phyloP scores from a whole-genome alignment of 441 rosid genomes.

The Aquilaria agallochum region DNA sequence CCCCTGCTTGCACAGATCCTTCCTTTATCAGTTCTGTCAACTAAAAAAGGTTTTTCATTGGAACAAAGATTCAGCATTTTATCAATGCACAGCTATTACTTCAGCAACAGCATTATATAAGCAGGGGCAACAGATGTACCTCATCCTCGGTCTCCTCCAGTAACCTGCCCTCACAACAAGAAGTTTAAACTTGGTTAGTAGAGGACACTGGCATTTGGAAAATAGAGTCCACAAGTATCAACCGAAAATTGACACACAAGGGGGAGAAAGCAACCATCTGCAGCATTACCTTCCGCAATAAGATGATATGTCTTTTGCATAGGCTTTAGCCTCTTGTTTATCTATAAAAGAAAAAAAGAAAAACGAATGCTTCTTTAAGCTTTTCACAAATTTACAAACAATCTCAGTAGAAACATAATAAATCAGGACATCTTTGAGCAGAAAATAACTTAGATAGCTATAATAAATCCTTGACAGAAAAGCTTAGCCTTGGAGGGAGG shows the following conservation, averaged over 20 bases:
- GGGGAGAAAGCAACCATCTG: constrained; percentile 4
- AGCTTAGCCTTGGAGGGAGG: too few species aligned
- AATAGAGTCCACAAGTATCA: constrained; percentile 9
- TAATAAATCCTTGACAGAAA: too few species aligned
- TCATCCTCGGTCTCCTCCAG: constrained; percentile 91
- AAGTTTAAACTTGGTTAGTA: constrained; percentile 18
- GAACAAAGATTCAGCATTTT: constrained; percentile 11
- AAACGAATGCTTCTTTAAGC: background rate
- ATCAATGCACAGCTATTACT: constrained; percentile 4
- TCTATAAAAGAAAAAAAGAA: constrained; percentile 35
- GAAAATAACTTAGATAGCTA: too few species aligned
- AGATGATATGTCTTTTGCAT: constrained; percentile 80
- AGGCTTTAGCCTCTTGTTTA: constrained; percentile 85
- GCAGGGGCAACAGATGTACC: constrained; percentile 32
- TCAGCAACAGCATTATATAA: background rate
- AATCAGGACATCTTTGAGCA: too few species aligned
- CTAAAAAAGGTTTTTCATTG: constrained; percentile 30
- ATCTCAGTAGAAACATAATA: too few species aligned
- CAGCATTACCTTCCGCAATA: constrained; percentile 86
- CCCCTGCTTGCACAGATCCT: constrained; percentile 67
- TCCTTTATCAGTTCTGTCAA: constrained; percentile 65
- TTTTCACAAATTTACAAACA: too few species aligned
- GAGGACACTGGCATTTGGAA: constrained; percentile 4
- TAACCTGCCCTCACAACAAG: constrained; percentile 45
- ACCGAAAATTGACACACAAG: background rate